Evolutionary conservation across 345 rosid species (phyloP), one percentile per base, ranked within the genome.

Genomic region (Salix udensis): DNA sequence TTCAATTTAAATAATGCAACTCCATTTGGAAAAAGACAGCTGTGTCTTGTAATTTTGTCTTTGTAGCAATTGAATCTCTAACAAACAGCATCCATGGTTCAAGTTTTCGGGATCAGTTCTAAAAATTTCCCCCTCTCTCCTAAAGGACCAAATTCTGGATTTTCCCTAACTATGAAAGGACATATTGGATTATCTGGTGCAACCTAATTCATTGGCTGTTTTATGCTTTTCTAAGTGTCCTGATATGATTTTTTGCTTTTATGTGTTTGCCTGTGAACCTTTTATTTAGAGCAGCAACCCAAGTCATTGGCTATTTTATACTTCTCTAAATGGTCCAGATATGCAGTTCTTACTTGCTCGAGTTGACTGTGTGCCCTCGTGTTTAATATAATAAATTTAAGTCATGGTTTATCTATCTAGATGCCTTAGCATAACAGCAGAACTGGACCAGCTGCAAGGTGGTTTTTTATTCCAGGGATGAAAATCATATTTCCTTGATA

Each of bases 141-240:
- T n/a, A 8, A 23, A n/a, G 28, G 28, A 58, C 64, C 64, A 58
- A 23, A 58, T 58, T 58, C 24, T 68, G 31, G 21, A 42, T 69
- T 34, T 44, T 40, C 4, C 66, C 28, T 24, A 8, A 62, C 37
- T 46, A 44, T 74, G 14, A 14, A 30, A 44, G 36, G 52, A 15
- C 66, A 69, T 48, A 58, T 40, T 68, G 2, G 30, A 76, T 55
- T 40, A 18, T 42, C 15, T 73, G 67, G 26, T 28, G 65, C 67
- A 64, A 77, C 24, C 71, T 71, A 58, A 66, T 34, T 13, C 18
- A 42, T 48, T 77, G 52, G 21, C 42, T 46, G 30, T 46, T 65
- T 9, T 23, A n/a, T 58, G 10, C 62, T 8, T 58, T 58, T 58
- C 28, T 58, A 58, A 52, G 10, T 52, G 58, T 6, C 23, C 1